A percentile compares a stretch with the other conserved stretches of the same genome.
Conservation (phyloP, 306 rosid species). For the Corylus americana region DNA sequence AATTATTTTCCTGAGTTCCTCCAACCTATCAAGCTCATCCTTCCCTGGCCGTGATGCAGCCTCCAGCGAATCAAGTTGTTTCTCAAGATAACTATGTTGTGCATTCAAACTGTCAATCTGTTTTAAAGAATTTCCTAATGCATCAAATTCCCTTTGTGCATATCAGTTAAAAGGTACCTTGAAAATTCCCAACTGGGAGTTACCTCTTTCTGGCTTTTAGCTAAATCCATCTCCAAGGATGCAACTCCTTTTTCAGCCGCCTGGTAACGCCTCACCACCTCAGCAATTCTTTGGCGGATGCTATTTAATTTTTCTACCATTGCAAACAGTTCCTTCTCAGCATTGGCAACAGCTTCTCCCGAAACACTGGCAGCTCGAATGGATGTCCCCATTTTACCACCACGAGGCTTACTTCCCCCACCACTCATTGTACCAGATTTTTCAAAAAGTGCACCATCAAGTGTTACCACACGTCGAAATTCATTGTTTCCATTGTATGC, state of each 20-base stretch:
- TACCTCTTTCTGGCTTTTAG: constrained; percentile 89
- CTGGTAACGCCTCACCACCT: constrained; percentile 65
- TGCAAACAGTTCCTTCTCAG: constrained; percentile 65
- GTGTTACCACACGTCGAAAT: constrained; percentile 86
- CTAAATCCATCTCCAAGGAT: constrained; percentile 78
- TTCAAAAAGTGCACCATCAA: constrained; percentile 91
- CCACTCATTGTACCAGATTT: constrained; percentile 95
- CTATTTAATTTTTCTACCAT: constrained; percentile 51
- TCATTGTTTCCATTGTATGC: constrained; percentile 69
- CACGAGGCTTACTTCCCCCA: constrained; percentile 88
- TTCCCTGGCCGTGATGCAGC: constrained; percentile 71
- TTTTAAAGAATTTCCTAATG: constrained; percentile 15
- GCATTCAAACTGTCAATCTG: constrained; percentile 84
- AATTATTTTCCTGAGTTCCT: constrained; percentile 64
- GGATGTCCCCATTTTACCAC: constrained; percentile 96
- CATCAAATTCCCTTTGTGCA: constrained; percentile 8
- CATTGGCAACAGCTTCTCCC: constrained; percentile 65
- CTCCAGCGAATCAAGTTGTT: constrained; percentile 78
- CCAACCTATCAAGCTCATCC: constrained; percentile 70
- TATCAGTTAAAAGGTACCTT: constrained; percentile 6
- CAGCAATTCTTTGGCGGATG: constrained; percentile 60
- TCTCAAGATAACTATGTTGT: constrained; percentile 73
- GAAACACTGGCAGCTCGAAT: constrained; percentile 83
- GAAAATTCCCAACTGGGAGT: constrained; percentile 22
- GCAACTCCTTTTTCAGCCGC: constrained; percentile 63